Evolutionary conservation across 164 flowering plant species (phyloP).

Genomic region (Houttuynia cordata): DNA sequence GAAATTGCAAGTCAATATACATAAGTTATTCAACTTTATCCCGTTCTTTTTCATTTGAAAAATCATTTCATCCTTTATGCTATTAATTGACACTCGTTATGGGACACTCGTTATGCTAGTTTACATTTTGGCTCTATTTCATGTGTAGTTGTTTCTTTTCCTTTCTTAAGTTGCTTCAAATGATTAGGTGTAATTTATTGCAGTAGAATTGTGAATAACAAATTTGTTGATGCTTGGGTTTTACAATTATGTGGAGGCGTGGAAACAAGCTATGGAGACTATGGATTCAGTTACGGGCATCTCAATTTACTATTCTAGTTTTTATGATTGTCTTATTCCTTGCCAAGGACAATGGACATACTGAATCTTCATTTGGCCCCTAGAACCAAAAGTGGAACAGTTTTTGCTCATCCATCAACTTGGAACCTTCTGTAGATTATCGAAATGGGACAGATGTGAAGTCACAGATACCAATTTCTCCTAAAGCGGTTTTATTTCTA

Average conservation of each 20-base stretch:
- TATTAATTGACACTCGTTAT: no score
- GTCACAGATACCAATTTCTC: slow-evolving; percentile 76
- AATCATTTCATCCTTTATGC: no score
- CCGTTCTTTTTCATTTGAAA: no score
- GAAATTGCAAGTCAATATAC: no score
- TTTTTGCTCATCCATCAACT: slow-evolving; percentile 22
- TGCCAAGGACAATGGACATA: slow-evolving; percentile 6
- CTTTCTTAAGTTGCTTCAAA: no score
- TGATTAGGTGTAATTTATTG: neutral
- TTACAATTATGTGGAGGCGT: slow-evolving; percentile 37
- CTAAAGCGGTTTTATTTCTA: slow-evolving; percentile 75
- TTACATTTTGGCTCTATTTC: no score
- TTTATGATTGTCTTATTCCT: slow-evolving; percentile 15
- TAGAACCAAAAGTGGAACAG: slow-evolving; percentile 30
- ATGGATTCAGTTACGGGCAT: slow-evolving; percentile 15
- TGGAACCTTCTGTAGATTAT: slow-evolving; percentile 30
- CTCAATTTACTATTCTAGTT: slow-evolving; percentile 13
- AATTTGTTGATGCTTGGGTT: neutral
- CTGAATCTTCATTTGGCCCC: slow-evolving; percentile 9
- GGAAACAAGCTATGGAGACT: slow-evolving; percentile 19
- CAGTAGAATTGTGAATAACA: neutral
- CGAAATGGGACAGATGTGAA: slow-evolving; percentile 67
- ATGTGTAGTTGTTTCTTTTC: no score
- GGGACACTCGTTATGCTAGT: no score
- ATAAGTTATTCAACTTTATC: no score